Conservation (phyloP, 2,329 filamentous ascomycete genomes). For the Aspergillus spinulosporus region DNA sequence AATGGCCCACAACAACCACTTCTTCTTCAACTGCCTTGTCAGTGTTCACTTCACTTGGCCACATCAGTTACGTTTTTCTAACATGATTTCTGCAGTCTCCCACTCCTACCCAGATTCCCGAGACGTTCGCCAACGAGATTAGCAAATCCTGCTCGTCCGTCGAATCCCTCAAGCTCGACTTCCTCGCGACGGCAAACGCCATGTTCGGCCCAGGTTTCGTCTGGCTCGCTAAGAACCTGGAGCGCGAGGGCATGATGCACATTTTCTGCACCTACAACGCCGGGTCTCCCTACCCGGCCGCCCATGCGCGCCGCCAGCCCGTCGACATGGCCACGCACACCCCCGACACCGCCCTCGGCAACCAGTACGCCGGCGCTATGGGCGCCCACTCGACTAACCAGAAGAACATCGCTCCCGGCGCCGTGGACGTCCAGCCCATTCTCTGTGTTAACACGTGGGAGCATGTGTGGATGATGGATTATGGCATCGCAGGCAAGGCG, state of each 20-base stretch:
- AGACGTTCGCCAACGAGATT: conserved; percentile 60
- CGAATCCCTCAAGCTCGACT: conserved; percentile 76
- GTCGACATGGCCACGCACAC: conserved; percentile 49
- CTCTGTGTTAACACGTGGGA: conserved; percentile 96
- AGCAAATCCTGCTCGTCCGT: conserved; percentile 74
- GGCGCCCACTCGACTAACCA: conserved; percentile 35
- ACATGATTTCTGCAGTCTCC: conserved; percentile 37
- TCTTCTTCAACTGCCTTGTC: conserved; percentile 52
- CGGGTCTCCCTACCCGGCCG: conserved; percentile 81
- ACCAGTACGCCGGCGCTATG: conserved; percentile 40
- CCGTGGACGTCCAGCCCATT: conserved; percentile 66
- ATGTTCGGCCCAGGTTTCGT: conserved; percentile 99
- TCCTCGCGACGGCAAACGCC: conserved; percentile 75
- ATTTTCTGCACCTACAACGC: conserved; percentile 89
- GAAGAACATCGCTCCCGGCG: conserved; percentile 42
- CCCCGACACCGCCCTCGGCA: conserved; percentile 34
- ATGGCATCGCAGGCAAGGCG: conserved; percentile 72
- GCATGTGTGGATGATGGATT: conserved; percentile 87
- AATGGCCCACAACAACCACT: conserved; percentile 87
- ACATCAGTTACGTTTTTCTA: not conserved
- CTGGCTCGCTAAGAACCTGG: conserved; percentile 74
- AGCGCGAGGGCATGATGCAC: conserved; percentile 53
- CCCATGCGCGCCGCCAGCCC: conserved; percentile 72
- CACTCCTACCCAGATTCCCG: conserved; percentile 54
- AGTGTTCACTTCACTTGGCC: conserved; percentile 17